These are phyloP conservation scores for Psilocybe tampanensis DNA, from an alignment of 768 basidiomycete genomes.

Conservation along the genomic window DNA sequence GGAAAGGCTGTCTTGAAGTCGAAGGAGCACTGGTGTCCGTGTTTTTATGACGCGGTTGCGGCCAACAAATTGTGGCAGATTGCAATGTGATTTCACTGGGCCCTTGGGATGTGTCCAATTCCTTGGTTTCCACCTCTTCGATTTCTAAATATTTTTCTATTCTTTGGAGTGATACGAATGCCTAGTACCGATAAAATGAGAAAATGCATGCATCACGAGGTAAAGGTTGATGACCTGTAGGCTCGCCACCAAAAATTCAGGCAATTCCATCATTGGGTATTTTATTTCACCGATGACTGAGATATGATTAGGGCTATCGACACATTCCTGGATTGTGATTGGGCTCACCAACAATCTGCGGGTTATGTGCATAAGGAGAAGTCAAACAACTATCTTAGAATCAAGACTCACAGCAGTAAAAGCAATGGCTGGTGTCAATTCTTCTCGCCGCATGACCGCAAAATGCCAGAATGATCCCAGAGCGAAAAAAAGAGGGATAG, in stretches of 20 bases:
- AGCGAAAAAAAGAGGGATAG: conserved; percentile 63
- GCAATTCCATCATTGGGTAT: conserved; percentile 83
- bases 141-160: conserved; percentile 87
- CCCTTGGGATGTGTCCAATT: conserved; percentile 53
- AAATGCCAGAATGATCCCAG: conserved; percentile 71
- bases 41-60: conserved; percentile 62
- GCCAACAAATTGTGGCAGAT: conserved; percentile 90
- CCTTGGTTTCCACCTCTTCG: conserved; percentile 56
- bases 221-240: conserved; percentile 57
- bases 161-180: conserved; percentile 84
- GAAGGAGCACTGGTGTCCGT: conserved; percentile 69
- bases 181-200: conserved; percentile 35
- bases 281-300: conserved; percentile 86
- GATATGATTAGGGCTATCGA: neutral
- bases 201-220: neutral
- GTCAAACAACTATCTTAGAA: neutral
- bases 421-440: conserved; percentile 80
- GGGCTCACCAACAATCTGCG: conserved; percentile 13
- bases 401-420: conserved; percentile 58
- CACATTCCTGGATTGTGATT: neutral
- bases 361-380: neutral
- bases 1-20: conserved; percentile 50
- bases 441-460: conserved; percentile 67
- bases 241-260: conserved; percentile 88
- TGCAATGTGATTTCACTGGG: conserved; percentile 58